phyloP scores from a whole-genome alignment of 306 rosid genomes.

The Sindora glabra region DNA sequence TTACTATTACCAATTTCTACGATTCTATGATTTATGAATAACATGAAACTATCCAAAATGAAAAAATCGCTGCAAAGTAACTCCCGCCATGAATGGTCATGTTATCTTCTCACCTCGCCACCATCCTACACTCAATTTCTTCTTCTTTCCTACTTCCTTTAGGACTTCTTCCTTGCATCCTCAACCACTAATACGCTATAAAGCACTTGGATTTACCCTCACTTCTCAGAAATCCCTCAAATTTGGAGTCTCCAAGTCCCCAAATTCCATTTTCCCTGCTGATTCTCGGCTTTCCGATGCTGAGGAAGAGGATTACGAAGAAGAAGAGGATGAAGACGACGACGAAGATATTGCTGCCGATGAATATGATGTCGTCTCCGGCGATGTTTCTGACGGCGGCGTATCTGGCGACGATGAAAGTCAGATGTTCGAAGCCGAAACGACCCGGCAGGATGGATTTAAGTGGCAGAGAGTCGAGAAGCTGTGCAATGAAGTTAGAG shows the following conservation, averaged over 20 bases:
- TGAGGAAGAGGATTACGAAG: constrained; percentile 46
- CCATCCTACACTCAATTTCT: constrained; percentile 7
- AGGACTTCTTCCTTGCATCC: neutral
- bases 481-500: constrained; percentile 56
- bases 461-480: constrained; percentile 94
- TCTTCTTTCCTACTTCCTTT: constrained; percentile 1
- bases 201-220: constrained; percentile 22
- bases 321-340: constrained; percentile 28
- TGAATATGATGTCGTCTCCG: constrained; percentile 54
- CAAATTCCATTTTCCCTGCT: constrained; percentile 31
- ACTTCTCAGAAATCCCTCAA: constrained; percentile 11
- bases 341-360: constrained; percentile 61
- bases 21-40: no score
- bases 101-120: constrained; percentile 19
- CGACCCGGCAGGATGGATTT: constrained; percentile 30
- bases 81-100: constrained; percentile 81
- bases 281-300: constrained; percentile 43
- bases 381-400: constrained; percentile 33
- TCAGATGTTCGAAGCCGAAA: constrained; percentile 15
- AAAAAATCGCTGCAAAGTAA: neutral
- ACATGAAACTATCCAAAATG: no score
- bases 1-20: no score
- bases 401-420: constrained; percentile 47
- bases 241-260: constrained; percentile 34
- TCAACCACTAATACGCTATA: constrained; percentile 14